These are phyloP conservation scores for Ascoidea rubescens DNA, from an alignment of 805 yeast species.

Conservation along the genomic window DNA sequence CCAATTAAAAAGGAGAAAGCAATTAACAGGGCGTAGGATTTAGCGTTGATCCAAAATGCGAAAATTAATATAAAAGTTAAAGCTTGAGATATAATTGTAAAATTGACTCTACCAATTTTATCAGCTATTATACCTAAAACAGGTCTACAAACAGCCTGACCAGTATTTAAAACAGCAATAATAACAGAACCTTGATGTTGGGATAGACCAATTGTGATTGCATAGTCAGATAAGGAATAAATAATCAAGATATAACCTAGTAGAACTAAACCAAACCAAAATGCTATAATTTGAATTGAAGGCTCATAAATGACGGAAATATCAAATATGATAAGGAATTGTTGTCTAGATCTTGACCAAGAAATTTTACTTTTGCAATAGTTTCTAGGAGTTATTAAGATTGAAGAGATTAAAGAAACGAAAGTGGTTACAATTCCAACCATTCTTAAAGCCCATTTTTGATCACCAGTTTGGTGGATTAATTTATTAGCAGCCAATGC, in stretches of 20 bases:
- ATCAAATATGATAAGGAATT: constrained; percentile 22
- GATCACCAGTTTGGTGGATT: constrained; percentile 12
- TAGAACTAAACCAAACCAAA: constrained; percentile 24
- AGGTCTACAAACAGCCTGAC: constrained; percentile 38
- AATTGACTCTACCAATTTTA: constrained; percentile 31
- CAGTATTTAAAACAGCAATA: constrained; percentile 31
- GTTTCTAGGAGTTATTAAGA: constrained; percentile 17
- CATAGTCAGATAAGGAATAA: constrained; percentile 33
- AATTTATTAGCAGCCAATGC: constrained; percentile 16
- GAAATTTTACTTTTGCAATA: constrained; percentile 15
- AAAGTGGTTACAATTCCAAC: constrained; percentile 3
- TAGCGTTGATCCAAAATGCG: constrained; percentile 35
- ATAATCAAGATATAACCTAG: constrained; percentile 30
- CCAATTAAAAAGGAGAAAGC: constrained; percentile 31
- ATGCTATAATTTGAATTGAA: constrained; percentile 21
- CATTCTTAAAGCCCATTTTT: constrained; percentile 10
- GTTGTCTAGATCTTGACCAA: constrained; percentile 14
- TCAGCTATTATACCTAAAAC: constrained; percentile 31
- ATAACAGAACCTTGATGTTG: constrained; percentile 29
- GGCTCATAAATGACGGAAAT: constrained; percentile 17
- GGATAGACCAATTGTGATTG: constrained; percentile 32
- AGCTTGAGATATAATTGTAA: constrained; percentile 19
- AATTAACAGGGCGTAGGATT: constrained; percentile 25
- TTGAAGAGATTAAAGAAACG: constrained; percentile 2
- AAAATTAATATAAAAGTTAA: constrained; percentile 20